Conservation (phyloP, 1,139 yeast species). For the Scheffersomyces insectosa region DNA sequence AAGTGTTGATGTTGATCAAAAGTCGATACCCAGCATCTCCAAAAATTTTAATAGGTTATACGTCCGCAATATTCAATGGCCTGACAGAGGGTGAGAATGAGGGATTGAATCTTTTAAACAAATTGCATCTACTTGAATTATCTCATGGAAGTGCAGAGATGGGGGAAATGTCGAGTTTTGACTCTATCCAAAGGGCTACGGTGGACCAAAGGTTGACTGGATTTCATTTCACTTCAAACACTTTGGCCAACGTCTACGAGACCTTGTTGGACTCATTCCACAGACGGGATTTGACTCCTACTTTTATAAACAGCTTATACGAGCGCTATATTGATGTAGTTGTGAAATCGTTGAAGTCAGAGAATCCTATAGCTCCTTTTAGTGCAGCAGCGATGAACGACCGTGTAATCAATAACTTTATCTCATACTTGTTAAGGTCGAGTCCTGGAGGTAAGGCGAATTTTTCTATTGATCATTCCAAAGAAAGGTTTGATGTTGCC, state of each 20-base stretch:
- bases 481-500: conserved; percentile 28
- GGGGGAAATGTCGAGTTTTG: conserved; percentile 12
- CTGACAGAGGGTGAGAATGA: conserved; percentile 1
- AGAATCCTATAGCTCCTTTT: conserved; percentile 3
- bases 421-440: conserved; percentile 28
- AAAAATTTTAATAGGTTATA: conserved; percentile 39
- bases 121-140: conserved; percentile 24
- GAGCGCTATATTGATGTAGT: conserved; percentile 18
- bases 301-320: conserved; percentile 20
- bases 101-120: conserved; percentile 24
- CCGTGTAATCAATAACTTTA: conserved; percentile 27
- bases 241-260: conserved; percentile 29
- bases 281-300: conserved; percentile 15
- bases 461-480: conserved; percentile 19
- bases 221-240: conserved; percentile 22
- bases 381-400: conserved; percentile 19
- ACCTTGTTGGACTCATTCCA: conserved; percentile 20
- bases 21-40: conserved; percentile 34
- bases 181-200: conserved; percentile 24
- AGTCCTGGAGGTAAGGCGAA: conserved; percentile 18
- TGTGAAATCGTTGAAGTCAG: not conserved
- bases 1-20: conserved; percentile 34
- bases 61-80: conserved; percentile 29
- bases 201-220: conserved; percentile 32
- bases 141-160: conserved; percentile 20